Percentiles rank a stretch among this genome's conserved stretches.
These are phyloP conservation scores for Xylaria palmicola DNA, from an alignment of 495 filamentous ascomycete genomes.

Conservation along the genomic window DNA sequence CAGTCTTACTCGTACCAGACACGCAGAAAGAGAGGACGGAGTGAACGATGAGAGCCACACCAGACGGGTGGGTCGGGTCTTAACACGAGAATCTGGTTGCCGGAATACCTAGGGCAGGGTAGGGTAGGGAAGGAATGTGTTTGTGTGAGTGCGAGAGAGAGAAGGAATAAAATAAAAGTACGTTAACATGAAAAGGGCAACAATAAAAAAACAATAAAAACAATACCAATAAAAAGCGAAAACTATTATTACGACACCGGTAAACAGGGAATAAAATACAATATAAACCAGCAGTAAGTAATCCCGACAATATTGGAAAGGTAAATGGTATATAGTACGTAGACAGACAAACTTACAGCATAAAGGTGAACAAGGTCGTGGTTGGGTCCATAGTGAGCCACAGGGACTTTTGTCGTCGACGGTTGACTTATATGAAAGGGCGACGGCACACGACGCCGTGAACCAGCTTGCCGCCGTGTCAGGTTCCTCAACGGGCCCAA, in stretches of 20 bases:
- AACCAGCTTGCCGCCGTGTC: slow-evolving; percentile 8
- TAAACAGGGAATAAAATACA: slow-evolving; percentile 27
- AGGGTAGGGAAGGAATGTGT: too few relatives aligned
- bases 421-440: not conserved
- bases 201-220: too few relatives aligned
- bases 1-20: not conserved
- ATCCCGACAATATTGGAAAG: slow-evolving; percentile 15
- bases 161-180: too few relatives aligned
- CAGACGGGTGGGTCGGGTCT: too few relatives aligned
- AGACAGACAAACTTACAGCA: slow-evolving; percentile 64
- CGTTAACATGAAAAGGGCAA: too few relatives aligned
- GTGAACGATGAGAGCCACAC: too few relatives aligned
- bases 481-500: slow-evolving; percentile 1
- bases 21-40: not conserved
- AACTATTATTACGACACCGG: too few relatives aligned
- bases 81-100: too few relatives aligned
- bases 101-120: too few relatives aligned
- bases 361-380: slow-evolving; percentile 75
- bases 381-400: slow-evolving; percentile 68
- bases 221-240: slow-evolving; percentile 14
- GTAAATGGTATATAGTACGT: too few relatives aligned
- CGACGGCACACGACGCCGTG: not conserved
- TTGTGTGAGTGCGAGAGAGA: too few relatives aligned
- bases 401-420: not conserved
- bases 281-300: slow-evolving; percentile 44